Conservation (phyloP, 345 rosid genomes). For the Xanthoceras sorbifolium region DNA sequence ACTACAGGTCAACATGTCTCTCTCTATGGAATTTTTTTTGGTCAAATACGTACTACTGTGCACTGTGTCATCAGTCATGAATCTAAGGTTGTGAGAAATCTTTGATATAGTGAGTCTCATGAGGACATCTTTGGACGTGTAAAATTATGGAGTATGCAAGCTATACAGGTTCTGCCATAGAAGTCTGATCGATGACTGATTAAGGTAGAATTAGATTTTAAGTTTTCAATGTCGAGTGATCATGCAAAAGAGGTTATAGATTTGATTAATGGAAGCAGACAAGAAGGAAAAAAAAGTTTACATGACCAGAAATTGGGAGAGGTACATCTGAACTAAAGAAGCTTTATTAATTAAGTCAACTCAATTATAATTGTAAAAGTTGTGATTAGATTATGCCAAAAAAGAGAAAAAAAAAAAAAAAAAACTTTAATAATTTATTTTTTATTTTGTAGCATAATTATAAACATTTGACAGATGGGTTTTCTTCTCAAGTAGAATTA, state of each 20-base stretch:
- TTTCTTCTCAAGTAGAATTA: background rate
- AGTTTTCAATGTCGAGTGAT: too few relatives aligned
- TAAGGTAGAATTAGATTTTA: too few relatives aligned
- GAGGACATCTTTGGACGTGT: too few relatives aligned
- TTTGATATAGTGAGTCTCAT: too few relatives aligned
- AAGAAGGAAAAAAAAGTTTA: background rate
- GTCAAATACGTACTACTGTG: background rate
- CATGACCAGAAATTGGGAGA: background rate
- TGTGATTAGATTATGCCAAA: background rate
- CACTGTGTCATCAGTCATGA: background rate
- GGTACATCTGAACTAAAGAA: conserved; percentile 6
- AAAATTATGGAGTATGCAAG: too few relatives aligned
- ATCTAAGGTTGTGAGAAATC: background rate
- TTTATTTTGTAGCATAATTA: background rate
- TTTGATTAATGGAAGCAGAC: background rate
- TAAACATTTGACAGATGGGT: background rate
- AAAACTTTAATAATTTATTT: background rate
- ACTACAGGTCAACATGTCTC: conserved; percentile 6
- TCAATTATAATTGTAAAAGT: conserved; percentile 8
- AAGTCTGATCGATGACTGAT: background rate
- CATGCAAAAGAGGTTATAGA: background rate
- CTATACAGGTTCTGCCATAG: too few relatives aligned
- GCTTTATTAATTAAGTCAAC: conserved; percentile 3
- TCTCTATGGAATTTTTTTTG: background rate
- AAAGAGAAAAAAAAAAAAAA: background rate